phyloP scores from a whole-genome alignment of 306 rosid species.

The Malus sieversii region DNA sequence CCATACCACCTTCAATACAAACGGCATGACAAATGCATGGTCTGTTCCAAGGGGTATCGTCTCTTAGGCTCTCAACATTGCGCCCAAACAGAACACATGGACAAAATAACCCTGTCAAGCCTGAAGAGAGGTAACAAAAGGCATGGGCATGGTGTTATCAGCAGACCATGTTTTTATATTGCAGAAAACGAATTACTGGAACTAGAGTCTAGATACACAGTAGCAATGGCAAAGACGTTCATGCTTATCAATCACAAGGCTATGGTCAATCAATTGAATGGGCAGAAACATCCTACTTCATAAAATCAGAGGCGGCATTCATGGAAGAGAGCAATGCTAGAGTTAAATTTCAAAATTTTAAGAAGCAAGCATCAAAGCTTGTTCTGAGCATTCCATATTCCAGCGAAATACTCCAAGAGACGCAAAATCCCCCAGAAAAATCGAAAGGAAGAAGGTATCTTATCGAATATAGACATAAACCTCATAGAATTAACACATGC shows the following conservation, averaged over 20 bases:
- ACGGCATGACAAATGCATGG: conserved; percentile 94
- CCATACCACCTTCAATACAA: conserved; percentile 88
- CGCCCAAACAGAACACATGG: conserved; percentile 94
- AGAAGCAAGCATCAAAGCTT: background rate
- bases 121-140: conserved; percentile 34
- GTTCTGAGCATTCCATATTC: background rate
- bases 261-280: background rate
- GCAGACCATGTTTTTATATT: background rate
- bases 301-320: background rate
- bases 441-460: background rate
- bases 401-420: background rate
- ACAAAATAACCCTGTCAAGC: conserved; percentile 79
- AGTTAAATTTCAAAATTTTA: too few species aligned
- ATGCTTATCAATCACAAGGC: background rate
- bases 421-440: background rate
- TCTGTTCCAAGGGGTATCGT: conserved; percentile 61
- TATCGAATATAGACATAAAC: background rate
- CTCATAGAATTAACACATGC: background rate
- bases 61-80: conserved; percentile 69
- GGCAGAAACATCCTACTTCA: background rate
- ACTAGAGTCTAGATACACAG: background rate
- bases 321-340: background rate
- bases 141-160: background rate
- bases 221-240: background rate
- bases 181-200: background rate